Evolutionary conservation across 495 filamentous ascomycete genomes (phyloP).

Genomic region (Aspergillus affinis): DNA sequence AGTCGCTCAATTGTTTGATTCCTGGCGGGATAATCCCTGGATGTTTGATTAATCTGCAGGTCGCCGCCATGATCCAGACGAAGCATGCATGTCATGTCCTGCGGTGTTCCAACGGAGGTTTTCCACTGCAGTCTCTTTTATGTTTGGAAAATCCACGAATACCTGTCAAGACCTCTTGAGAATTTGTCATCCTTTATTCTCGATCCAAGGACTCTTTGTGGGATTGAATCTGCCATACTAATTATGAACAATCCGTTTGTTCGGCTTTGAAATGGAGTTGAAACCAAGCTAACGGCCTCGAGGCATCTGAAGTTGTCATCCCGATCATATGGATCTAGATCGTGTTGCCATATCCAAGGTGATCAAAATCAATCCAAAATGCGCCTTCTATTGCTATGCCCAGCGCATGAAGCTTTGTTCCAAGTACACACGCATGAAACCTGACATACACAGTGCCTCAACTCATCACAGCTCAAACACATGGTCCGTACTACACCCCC

Average conservation of each 20-base stretch:
- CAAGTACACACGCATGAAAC: background rate
- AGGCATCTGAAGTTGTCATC: too few species aligned
- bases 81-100: background rate
- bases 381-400: too few species aligned
- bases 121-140: background rate
- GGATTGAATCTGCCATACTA: too few species aligned
- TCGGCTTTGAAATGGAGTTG: background rate
- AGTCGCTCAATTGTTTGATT: background rate
- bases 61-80: background rate
- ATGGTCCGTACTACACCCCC: background rate
- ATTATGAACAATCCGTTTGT: background rate
- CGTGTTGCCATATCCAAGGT: background rate
- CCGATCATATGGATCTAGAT: too few species aligned
- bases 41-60: background rate
- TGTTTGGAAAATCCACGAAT: background rate
- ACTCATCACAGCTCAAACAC: background rate
- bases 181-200: background rate
- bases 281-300: background rate
- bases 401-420: too few species aligned
- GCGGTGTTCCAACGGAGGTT: background rate
- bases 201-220: background rate
- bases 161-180: background rate
- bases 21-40: background rate
- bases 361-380: background rate
- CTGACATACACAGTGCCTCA: background rate